These are phyloP conservation scores for Globisporangium iwayamae DNA, from an alignment of 352 stramenopile species.

Conservation along the genomic window DNA sequence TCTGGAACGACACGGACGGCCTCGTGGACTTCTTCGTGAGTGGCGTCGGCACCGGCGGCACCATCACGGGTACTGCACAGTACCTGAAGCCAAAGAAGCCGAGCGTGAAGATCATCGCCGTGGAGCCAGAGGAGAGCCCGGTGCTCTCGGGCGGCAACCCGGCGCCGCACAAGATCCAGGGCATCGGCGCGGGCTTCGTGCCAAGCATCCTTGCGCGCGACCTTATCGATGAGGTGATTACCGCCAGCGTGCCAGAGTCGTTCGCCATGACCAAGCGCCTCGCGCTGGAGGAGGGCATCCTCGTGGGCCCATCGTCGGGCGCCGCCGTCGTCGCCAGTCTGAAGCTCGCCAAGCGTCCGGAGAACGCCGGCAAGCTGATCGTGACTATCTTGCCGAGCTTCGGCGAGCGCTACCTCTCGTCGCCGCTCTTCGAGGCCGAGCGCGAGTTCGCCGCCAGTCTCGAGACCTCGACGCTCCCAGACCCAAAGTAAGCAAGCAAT, in stretches of 20 bases:
- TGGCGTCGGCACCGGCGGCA: slow-evolving; percentile 85
- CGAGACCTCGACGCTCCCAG: slow-evolving; percentile 40
- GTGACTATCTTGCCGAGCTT: slow-evolving; percentile 90
- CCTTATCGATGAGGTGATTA: slow-evolving; percentile 89
- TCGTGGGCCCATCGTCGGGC: slow-evolving; percentile 84
- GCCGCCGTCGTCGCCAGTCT: slow-evolving; percentile 82
- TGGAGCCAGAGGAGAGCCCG: slow-evolving; percentile 81
- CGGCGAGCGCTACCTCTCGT: slow-evolving; percentile 86
- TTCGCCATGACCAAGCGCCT: slow-evolving; percentile 87
- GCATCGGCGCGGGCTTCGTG: slow-evolving; percentile 83
- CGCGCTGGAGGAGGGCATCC: slow-evolving; percentile 80
- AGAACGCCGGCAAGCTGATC: slow-evolving; percentile 86
- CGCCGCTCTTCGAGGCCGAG: slow-evolving; percentile 75
- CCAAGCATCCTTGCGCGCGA: slow-evolving; percentile 72
- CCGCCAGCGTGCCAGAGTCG: slow-evolving; percentile 69
- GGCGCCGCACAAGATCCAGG: slow-evolving; percentile 84
- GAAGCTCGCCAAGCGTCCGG: slow-evolving; percentile 74
- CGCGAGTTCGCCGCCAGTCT: slow-evolving; percentile 69
- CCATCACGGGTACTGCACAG: slow-evolving; percentile 76
- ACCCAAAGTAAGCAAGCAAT: slow-evolving; percentile 14
- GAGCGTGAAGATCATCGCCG: slow-evolving; percentile 75
- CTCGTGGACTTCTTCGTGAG: slow-evolving; percentile 87
- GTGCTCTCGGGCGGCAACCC: slow-evolving; percentile 82
- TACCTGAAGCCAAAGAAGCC: slow-evolving; percentile 89
- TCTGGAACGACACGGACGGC: slow-evolving; percentile 88